phyloP scores from a whole-genome alignment of 148 eudicot species.

The Persicaria maculosa region DNA sequence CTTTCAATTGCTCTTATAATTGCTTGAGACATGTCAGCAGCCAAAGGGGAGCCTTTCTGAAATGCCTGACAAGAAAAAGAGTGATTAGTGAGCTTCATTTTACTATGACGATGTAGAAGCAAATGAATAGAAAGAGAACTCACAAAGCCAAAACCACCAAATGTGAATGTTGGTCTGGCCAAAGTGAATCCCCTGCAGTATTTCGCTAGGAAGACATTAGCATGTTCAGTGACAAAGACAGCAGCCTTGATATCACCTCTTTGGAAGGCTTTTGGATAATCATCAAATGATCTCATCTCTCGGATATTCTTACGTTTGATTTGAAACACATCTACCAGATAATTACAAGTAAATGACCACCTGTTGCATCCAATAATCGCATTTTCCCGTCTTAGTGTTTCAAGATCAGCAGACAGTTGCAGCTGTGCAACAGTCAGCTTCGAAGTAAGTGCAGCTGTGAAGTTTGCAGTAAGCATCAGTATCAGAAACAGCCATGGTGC shows the following conservation, averaged over 20 bases:
- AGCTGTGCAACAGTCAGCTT: slow-evolving; percentile 23
- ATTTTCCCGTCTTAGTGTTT: no score
- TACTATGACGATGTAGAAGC: no score
- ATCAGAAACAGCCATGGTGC: slow-evolving; percentile 28
- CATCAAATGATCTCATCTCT: slow-evolving; percentile 10
- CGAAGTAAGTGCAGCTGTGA: slow-evolving; percentile 27
- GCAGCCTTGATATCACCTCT: slow-evolving; percentile 34
- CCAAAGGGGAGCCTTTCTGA: no score
- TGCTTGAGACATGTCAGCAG: no score
- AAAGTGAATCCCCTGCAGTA: slow-evolving; percentile 24
- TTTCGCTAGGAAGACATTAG: slow-evolving; percentile 30
- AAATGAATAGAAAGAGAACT: neutral
- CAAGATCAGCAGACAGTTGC: slow-evolving; percentile 10
- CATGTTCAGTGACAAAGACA: slow-evolving; percentile 26
- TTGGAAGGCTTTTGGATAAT: slow-evolving; percentile 23
- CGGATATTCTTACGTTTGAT: slow-evolving; percentile 20
- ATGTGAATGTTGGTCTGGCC: slow-evolving; percentile 21
- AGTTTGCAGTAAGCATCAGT: slow-evolving; percentile 21
- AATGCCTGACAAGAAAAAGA: no score
- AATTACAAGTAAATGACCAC: neutral
- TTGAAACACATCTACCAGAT: slow-evolving; percentile 19
- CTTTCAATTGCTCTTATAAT: no score
- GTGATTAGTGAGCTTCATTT: no score
- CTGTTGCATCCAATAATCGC: no score
- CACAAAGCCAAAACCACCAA: slow-evolving; percentile 35